Base-by-base conservation (phyloP, 768 basidiomycete genomes). In the Mycena galericulata region DNA sequence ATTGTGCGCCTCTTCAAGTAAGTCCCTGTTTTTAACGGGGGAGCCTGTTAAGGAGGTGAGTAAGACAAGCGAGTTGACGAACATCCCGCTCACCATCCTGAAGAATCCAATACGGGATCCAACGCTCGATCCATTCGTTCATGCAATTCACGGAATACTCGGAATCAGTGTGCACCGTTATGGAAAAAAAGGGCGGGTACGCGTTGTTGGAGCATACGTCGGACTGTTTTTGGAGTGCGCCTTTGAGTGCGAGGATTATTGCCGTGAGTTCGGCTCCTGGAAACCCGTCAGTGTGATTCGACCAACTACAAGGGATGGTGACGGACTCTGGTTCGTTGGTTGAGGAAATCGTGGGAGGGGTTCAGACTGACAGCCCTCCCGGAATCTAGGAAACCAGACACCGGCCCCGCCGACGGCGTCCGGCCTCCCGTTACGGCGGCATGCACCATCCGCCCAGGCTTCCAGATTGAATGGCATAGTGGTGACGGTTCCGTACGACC, bases 1-100 rank as follows among this genome's bases (percentile, higher is more conserved):
- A 4, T 61, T 32, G 15, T 26, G 24, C 17, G 62, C 62, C 26
- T 56, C 20, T 27, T 69, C 50, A 49, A 69, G 65, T 51, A 69
- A 55, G 32, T 64, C 62, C 20, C 5, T 11, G 24, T 64, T 64
- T 34, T 18, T 1, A 17, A 56, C 62, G 10, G 41, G n/a, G n/a
- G n/a, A 18, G 15, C 32, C 62, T 64, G 15, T 22, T 1, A 15
- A 10, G 22, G 32, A 7, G 24, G 32, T 47, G 51, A 3, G 56
- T 27, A n/a, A 14, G 11, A 26, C 12, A 22, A 11, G 24, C 6
- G 18, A 50, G 5, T 50, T 38, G 22, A 6, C 22, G 51, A 55
- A 18, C 15, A 17, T 9, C 3, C 4, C 2, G 14, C 27, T 36
- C 43, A 55, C 62, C 22, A 1, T 18, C 27, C 1, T 63, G 0